Conservation (phyloP, 768 basidiomycete genomes). For the Tephrocybe sp. region DNA sequence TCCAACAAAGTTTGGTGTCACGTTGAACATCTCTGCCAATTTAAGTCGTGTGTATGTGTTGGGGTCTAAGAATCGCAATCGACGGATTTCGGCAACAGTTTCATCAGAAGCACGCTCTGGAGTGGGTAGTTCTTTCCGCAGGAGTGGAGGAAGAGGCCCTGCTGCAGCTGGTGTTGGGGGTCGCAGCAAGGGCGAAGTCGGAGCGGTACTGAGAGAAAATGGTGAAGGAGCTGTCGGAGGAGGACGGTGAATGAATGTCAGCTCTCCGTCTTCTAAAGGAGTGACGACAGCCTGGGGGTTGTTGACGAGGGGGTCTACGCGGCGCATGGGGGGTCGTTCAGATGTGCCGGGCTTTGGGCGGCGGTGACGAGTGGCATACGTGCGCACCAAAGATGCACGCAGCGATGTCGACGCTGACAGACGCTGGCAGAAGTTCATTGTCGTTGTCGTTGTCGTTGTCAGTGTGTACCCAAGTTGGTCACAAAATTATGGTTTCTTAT, state of each 20-base stretch:
- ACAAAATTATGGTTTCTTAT: conserved; percentile 6
- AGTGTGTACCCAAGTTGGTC: not conserved
- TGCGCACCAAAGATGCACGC: conserved; percentile 25
- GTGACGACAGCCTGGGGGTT: conserved; percentile 52
- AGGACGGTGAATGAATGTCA: conserved; percentile 85
- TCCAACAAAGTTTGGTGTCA: conserved; percentile 65
- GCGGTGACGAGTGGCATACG: conserved; percentile 45
- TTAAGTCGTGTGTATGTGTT: conserved; percentile 53
- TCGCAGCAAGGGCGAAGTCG: conserved; percentile 68
- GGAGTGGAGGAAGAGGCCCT: conserved; percentile 43
- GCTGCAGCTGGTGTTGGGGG: conserved; percentile 26
- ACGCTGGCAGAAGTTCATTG: conserved; percentile 24
- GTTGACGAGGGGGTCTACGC: conserved; percentile 50
- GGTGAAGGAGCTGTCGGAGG: conserved; percentile 77
- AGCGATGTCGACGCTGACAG: conserved; percentile 23
- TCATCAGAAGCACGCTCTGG: conserved; percentile 47
- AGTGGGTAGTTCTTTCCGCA: conserved; percentile 30
- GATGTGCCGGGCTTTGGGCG: conserved; percentile 50
- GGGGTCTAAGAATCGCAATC: conserved; percentile 58
- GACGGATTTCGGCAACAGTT: conserved; percentile 52
- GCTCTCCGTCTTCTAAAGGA: conserved; percentile 44
- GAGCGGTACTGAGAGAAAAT: conserved; percentile 63
- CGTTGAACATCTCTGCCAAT: conserved; percentile 77
- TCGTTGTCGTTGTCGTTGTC: not conserved
- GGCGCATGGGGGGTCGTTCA: conserved; percentile 53